These are phyloP conservation scores for Balakata baccata DNA, from an alignment of 345 rosid genomes.

Conservation along the genomic window DNA sequence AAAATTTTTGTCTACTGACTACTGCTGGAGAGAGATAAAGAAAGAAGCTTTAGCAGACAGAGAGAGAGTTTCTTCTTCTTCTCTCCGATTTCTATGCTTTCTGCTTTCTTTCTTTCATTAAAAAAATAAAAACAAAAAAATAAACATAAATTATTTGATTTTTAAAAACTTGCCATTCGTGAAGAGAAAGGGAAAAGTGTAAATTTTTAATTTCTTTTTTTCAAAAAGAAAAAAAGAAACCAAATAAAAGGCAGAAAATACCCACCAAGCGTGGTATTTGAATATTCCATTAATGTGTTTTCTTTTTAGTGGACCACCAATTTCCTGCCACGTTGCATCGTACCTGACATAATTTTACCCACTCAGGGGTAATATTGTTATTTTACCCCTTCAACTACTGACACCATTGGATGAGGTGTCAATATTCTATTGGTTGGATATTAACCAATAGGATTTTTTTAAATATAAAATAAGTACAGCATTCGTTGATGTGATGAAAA, in stretches of 20 bases:
- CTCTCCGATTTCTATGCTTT: slow-evolving; percentile 15
- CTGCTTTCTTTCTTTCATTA: neutral
- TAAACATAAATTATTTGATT: neutral
- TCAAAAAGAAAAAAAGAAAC: neutral
- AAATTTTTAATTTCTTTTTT: too few species aligned
- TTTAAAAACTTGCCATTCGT: neutral
- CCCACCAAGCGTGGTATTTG: neutral
- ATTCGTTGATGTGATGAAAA: neutral
- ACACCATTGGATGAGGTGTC: neutral
- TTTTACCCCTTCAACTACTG: neutral
- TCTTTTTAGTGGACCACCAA: neutral
- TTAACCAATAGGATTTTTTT: neutral
- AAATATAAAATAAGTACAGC: neutral
- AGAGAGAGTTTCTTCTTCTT: neutral
- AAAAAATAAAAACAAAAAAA: neutral
- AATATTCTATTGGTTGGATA: neutral
- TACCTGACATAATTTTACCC: slow-evolving; percentile 5
- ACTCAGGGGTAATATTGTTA: neutral
- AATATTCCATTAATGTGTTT: neutral
- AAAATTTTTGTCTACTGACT: neutral
- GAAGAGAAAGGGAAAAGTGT: neutral
- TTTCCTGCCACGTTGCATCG: slow-evolving; percentile 22
- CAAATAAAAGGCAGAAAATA: neutral
- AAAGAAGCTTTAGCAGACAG: neutral
- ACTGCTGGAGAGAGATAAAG: neutral